Conservation (phyloP, 2,329 filamentous ascomycete genomes). For the Arthrobotrys megalospora region DNA sequence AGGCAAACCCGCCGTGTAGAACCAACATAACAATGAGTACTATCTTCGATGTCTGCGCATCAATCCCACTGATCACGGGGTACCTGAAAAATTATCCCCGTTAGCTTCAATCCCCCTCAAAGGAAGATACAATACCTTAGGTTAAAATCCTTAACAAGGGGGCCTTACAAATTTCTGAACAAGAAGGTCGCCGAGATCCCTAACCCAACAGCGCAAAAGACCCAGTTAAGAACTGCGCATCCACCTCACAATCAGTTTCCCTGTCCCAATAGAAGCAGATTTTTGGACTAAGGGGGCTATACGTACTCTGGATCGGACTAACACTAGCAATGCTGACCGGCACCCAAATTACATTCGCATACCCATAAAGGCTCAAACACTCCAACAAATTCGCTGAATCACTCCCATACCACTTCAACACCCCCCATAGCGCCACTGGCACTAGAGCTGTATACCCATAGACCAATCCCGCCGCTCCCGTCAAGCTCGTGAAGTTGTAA, state of each 20-base stretch:
- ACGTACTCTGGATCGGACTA: conserved; percentile 66
- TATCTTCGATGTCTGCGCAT: conserved; percentile 90
- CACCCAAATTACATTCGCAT: conserved; percentile 97
- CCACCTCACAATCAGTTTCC: conserved; percentile 56
- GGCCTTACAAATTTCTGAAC: conserved; percentile 81
- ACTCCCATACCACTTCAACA: conserved; percentile 94
- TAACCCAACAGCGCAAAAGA: conserved; percentile 90
- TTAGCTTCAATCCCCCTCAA: background rate
- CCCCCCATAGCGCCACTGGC: conserved; percentile 86
- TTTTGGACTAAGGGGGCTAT: background rate
- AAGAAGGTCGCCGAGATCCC: conserved; percentile 86
- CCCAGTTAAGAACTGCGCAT: conserved; percentile 82
- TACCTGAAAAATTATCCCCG: conserved; percentile 65
- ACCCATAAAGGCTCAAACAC: conserved; percentile 95
- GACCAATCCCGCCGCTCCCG: conserved; percentile 82
- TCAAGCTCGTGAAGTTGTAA: conserved; percentile 91
- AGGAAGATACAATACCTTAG: too few relatives aligned
- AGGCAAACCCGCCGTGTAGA: conserved; percentile 88
- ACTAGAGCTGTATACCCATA: conserved; percentile 87
- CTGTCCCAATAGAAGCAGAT: background rate
- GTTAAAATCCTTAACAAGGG: background rate
- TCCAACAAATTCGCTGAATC: conserved; percentile 93
- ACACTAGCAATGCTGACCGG: conserved; percentile 76
- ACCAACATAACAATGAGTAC: conserved; percentile 86
- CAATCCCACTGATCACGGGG: conserved; percentile 91